Evolutionary conservation across 352 stramenopile species (phyloP).

Genomic region (Phytophthora brassicae): DNA sequence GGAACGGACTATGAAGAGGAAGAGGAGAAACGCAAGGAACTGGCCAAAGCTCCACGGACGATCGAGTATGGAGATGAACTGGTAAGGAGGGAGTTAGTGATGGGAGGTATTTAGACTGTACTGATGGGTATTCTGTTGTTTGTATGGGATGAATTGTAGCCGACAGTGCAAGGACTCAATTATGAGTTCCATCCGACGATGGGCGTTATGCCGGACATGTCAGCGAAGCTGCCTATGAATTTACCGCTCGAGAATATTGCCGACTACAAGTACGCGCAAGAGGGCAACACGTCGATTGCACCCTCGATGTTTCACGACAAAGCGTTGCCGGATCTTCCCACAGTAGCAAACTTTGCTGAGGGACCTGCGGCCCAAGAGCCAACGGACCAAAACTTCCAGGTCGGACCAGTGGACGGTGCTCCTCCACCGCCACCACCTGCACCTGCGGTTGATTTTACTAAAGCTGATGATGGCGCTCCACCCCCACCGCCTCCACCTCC

Average conservation of each 20-base stretch:
- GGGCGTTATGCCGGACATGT: slow-evolving; percentile 67
- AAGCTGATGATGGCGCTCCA: slow-evolving; percentile 43
- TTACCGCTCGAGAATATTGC: slow-evolving; percentile 80
- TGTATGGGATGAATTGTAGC: slow-evolving; percentile 29
- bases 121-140: slow-evolving; percentile 4
- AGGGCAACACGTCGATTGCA: slow-evolving; percentile 68
- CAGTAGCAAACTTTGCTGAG: slow-evolving; percentile 63
- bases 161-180: slow-evolving; percentile 66
- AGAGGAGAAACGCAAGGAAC: slow-evolving; percentile 82
- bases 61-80: slow-evolving; percentile 82
- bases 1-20: slow-evolving; percentile 87
- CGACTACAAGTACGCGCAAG: slow-evolving; percentile 77
- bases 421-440: slow-evolving; percentile 65
- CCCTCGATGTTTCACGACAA: slow-evolving; percentile 87
- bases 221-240: slow-evolving; percentile 75
- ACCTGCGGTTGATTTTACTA: slow-evolving; percentile 60
- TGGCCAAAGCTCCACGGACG: slow-evolving; percentile 77
- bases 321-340: slow-evolving; percentile 64
- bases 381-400: slow-evolving; percentile 47
- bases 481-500: slow-evolving; percentile 54
- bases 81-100: slow-evolving; percentile 38
- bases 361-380: slow-evolving; percentile 68
- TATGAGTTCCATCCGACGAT: slow-evolving; percentile 80
- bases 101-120: no score
- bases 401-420: slow-evolving; percentile 66